Percentiles rank a stretch among this genome's conserved stretches.
Evolutionary conservation across 768 basidiomycete genomes (phyloP).

Genomic region (Podaxis sp.): DNA sequence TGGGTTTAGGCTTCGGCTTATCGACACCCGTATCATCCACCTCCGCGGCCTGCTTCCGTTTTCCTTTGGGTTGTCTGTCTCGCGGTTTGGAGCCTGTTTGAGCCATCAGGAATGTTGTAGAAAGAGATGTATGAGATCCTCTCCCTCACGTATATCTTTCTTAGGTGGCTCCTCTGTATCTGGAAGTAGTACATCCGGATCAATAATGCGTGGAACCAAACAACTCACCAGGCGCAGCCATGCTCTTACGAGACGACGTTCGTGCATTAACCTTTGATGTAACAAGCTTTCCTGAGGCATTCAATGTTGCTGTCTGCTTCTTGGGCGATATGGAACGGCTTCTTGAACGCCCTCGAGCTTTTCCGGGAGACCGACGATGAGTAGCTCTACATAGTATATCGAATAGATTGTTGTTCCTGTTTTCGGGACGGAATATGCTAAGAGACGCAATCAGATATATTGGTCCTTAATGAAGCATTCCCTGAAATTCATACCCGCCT

Average conservation of each 20-base stretch:
- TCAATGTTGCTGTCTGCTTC: slow-evolving; percentile 10
- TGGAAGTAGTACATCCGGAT: background rate
- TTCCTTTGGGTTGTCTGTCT: background rate
- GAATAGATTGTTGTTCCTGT: slow-evolving; percentile 38
- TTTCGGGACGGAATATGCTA: slow-evolving; percentile 52
- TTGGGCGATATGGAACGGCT: slow-evolving; percentile 5
- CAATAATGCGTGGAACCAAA: background rate
- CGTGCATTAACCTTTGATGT: background rate
- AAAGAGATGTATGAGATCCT: background rate
- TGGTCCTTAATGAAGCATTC: background rate
- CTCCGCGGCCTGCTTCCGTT: background rate
- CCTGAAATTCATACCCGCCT: slow-evolving; percentile 47
- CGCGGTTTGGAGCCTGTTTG: background rate
- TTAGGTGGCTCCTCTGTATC: background rate
- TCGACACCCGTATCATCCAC: background rate
- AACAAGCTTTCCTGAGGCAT: background rate
- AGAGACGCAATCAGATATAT: background rate
- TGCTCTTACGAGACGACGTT: background rate
- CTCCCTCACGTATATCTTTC: background rate
- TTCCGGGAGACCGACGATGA: slow-evolving; percentile 5
- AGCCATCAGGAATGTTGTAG: background rate
- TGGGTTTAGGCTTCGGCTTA: background rate
- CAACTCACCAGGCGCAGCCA: background rate
- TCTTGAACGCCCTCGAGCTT: slow-evolving; percentile 16
- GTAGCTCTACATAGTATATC: slow-evolving; percentile 37